Percentiles rank a stretch among this genome's conserved stretches.
These are phyloP conservation scores for Cephalotrichum gorgonifer DNA, from an alignment of 2,329 filamentous ascomycete species.

Conservation along the genomic window DNA sequence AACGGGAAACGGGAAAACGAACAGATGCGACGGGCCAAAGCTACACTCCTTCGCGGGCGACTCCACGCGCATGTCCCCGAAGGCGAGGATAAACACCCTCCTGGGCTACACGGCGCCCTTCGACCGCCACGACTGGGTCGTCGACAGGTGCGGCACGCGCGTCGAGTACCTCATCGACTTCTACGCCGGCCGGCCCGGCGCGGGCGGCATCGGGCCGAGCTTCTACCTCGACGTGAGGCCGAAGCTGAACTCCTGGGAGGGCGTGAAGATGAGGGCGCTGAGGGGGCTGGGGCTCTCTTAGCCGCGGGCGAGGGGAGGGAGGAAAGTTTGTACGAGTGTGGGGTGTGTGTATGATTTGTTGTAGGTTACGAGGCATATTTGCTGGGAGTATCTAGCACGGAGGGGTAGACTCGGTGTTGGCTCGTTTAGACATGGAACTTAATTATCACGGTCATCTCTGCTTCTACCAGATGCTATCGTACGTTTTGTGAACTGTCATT, in stretches of 20 bases:
- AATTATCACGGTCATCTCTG: background rate
- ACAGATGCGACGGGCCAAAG: slow-evolving; percentile 60
- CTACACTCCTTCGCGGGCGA: slow-evolving; percentile 76
- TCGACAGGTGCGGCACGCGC: slow-evolving; percentile 77
- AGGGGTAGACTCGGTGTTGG: background rate
- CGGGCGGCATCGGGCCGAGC: slow-evolving; percentile 31
- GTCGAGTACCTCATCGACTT: slow-evolving; percentile 98
- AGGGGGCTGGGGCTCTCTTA: slow-evolving; percentile 39
- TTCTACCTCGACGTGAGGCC: slow-evolving; percentile 61
- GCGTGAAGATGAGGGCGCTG: slow-evolving; percentile 53
- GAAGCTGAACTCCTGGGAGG: slow-evolving; percentile 59
- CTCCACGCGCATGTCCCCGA: slow-evolving; percentile 61
- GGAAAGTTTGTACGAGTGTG: background rate
- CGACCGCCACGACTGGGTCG: slow-evolving; percentile 94
- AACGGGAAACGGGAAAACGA: slow-evolving; percentile 2
- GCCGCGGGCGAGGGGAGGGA: background rate
- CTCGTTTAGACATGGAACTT: background rate
- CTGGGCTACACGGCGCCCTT: slow-evolving; percentile 89
- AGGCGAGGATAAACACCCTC: slow-evolving; percentile 70
- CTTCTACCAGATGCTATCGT: background rate
- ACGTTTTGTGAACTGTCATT: background rate
- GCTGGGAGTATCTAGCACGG: background rate
- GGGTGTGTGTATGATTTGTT: background rate
- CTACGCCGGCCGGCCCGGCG: slow-evolving; percentile 59
- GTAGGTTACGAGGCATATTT: background rate